Percentiles rank a stretch among this genome's conserved stretches.
Conservation (phyloP, 2,329 filamentous ascomycete species). For the Paramyrothecium roridum region DNA sequence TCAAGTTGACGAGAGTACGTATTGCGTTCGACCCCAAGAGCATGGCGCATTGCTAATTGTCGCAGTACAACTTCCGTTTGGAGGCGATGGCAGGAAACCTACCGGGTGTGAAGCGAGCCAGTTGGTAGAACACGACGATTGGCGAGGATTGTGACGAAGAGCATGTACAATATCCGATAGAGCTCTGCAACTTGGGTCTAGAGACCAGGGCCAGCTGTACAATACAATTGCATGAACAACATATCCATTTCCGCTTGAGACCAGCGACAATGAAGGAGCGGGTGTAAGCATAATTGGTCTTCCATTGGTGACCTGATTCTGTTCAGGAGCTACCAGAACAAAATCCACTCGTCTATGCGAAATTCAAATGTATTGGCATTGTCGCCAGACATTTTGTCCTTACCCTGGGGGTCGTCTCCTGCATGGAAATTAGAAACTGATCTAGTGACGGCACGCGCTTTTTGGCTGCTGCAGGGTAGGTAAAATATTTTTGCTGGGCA, state of each 20-base stretch:
- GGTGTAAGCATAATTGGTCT: not conserved
- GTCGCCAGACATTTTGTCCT: no score
- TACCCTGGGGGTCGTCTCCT: no score
- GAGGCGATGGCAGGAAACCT: slow-evolving; percentile 82
- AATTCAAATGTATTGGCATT: no score
- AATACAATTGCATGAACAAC: not conserved
- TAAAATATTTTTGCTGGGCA: not conserved
- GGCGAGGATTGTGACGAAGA: not conserved
- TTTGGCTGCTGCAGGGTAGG: not conserved
- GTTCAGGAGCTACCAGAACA: no score
- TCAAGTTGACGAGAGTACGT: slow-evolving; percentile 86
- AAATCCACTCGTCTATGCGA: no score
- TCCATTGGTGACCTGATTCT: not conserved
- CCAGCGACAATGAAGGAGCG: not conserved
- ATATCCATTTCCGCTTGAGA: not conserved
- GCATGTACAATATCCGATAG: slow-evolving; percentile 3
- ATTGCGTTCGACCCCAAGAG: not conserved
- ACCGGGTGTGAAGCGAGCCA: slow-evolving; percentile 92
- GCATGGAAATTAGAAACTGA: no score
- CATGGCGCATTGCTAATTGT: slow-evolving; percentile 17
- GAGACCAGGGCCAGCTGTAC: not conserved
- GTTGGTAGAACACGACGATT: slow-evolving; percentile 64
- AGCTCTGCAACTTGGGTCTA: not conserved
- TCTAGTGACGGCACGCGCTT: no score
- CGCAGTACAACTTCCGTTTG: slow-evolving; percentile 86